Conservation (phyloP, 768 basidiomycete species). For the Tricholoma bakamatsutake region DNA sequence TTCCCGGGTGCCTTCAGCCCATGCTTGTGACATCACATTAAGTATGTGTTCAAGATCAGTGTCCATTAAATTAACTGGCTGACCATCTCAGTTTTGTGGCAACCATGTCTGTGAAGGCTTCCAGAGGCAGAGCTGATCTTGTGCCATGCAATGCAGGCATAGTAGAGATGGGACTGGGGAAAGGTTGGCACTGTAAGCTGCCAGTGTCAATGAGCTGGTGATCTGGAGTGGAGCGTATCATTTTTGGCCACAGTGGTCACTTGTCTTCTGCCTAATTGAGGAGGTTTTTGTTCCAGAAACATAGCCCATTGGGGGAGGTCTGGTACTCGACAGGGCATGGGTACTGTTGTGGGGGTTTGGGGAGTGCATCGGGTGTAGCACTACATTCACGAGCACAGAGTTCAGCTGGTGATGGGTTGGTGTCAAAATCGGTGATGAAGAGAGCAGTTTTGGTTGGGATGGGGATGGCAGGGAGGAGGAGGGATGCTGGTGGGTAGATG, state of each 20-base stretch:
- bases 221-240: no score
- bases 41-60: background rate
- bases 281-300: background rate
- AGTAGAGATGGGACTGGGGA: no score
- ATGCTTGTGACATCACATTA: no score
- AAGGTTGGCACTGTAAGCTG: no score
- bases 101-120: background rate
- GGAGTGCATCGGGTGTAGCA: background rate
- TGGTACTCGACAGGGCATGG: background rate
- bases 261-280: background rate
- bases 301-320: background rate
- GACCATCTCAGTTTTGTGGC: background rate
- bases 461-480: background rate
- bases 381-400: background rate
- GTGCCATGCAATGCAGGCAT: no score
- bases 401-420: background rate
- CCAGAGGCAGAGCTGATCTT: background rate
- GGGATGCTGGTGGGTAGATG: background rate
- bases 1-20: background rate
- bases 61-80: background rate
- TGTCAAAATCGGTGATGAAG: background rate
- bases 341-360: background rate
- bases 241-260: background rate
- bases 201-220: no score
- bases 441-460: background rate